Evolutionary conservation across 768 basidiomycete species (phyloP).

Genomic region (Amanita rimosa): DNA sequence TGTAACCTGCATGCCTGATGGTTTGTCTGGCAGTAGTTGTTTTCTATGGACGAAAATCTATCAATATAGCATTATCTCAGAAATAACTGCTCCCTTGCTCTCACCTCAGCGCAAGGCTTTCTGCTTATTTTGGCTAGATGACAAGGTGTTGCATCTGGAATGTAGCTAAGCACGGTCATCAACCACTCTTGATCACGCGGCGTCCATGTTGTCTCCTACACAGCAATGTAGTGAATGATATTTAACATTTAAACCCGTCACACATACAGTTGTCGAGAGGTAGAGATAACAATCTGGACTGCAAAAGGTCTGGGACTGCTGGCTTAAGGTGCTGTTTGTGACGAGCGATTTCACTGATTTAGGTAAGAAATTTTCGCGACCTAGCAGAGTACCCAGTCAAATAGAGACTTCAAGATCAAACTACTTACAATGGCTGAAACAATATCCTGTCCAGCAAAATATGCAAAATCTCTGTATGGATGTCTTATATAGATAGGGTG

Average conservation of each 20-base stretch:
- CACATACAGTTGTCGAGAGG: neutral
- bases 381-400: neutral
- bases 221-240: neutral
- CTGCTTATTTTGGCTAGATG: slow-evolving; percentile 41
- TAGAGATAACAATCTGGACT: neutral
- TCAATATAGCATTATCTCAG: neutral
- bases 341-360: slow-evolving; percentile 4
- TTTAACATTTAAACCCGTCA: neutral
- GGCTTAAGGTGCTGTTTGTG: neutral
- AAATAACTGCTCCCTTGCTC: neutral
- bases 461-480: neutral
- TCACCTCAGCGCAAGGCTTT: slow-evolving; percentile 52
- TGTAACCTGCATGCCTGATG: too few species aligned
- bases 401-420: neutral
- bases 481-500: neutral
- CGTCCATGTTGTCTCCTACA: slow-evolving; percentile 20
- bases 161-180: slow-evolving; percentile 25
- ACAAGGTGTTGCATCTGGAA: slow-evolving; percentile 38
- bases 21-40: slow-evolving; percentile 6
- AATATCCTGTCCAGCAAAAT: slow-evolving; percentile 31
- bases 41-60: slow-evolving; percentile 19
- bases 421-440: slow-evolving; percentile 34
- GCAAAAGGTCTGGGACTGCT: neutral
- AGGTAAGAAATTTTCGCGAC: slow-evolving; percentile 16
- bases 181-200: slow-evolving; percentile 27